Base-by-base conservation (phyloP, 257 asterid genomes). In the Solanum pennellii region DNA sequence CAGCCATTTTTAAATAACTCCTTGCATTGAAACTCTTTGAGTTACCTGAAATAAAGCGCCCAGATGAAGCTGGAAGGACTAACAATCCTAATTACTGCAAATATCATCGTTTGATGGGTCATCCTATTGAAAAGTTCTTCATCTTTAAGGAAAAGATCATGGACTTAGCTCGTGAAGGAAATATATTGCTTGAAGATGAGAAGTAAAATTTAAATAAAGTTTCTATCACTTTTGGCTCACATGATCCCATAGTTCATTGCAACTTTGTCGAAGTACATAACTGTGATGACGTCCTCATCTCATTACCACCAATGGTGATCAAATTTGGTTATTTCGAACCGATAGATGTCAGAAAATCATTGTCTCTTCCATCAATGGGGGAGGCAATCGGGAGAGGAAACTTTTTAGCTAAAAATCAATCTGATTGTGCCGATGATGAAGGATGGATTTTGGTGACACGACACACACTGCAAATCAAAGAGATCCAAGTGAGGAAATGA, bases 261-360 rank as follows among this genome's bases (percentile, higher is more conserved):
- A 60, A 60, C 68, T 21, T 60, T 60, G 11, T 25, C 4, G 9
- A 65, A 65, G 5, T 25, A 25, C 35, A 65, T 25, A 25, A 5
- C 0, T 65, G 8, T 1, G 18, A 25, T n/a, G 35, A 65, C 5
- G 9, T 65, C 33, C 33, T 12, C 0, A 16, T 33, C 33, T 0
- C 2, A 65, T n/a, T 15, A 25, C 9, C 33, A 10, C 9, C 35
- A n/a, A 25, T 10, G 18, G 5, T 5, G 18, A 65, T 65, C 0
- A 65, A 65, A 65, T 65, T 65, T 11, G 4, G 18, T 65, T 33
- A 25, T 33, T 65, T 65, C 6, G 3, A 65, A 11, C 35, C 9
- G 1, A 65, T 25, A 1, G 2, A 12, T 65, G 33, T 25, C 5
- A 65, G 33, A 2, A 12, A 6, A 52, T 52, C 10, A 52, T 16